Evolutionary conservation across 2,329 filamentous ascomycete species (phyloP).

Genomic region (Aspergillus sp.): DNA sequence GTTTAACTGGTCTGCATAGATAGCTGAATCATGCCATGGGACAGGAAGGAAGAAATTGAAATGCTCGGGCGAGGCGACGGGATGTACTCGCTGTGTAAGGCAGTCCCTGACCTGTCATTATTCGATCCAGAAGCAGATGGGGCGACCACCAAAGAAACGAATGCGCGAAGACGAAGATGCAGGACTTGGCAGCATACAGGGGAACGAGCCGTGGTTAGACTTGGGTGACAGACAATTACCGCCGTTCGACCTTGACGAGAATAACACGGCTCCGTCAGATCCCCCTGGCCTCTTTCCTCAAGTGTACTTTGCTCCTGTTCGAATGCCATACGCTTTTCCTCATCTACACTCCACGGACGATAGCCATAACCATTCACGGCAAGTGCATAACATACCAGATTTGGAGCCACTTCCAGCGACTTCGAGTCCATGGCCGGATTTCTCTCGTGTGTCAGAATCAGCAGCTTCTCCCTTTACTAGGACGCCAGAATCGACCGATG

Average conservation of each 20-base stretch:
- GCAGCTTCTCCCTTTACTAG: conserved; percentile 20
- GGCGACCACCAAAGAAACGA: conserved; percentile 38
- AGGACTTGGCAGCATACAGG: conserved; percentile 1
- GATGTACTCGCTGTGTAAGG: conserved; percentile 37
- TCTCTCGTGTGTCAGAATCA: conserved; percentile 28
- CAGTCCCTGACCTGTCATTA: conserved; percentile 38
- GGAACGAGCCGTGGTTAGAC: conserved; percentile 16
- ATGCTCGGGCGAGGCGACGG: conserved; percentile 39
- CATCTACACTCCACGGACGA: conserved; percentile 16
- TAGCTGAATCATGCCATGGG: not conserved
- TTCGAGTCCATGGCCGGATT: conserved; percentile 35
- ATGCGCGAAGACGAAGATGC: conserved; percentile 18
- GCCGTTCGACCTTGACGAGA: conserved; percentile 9
- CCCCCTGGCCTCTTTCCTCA: conserved; percentile 22
- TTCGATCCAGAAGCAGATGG: conserved; percentile 43
- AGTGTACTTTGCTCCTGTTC: conserved; percentile 13
- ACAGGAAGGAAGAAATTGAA: conserved; percentile 42
- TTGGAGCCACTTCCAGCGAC: conserved; percentile 21
- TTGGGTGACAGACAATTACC: conserved; percentile 13
- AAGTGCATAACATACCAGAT: conserved; percentile 14
- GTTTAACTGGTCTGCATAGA: not conserved
- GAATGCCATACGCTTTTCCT: conserved; percentile 8
- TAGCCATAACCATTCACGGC: conserved; percentile 19
- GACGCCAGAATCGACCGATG: conserved; percentile 14
- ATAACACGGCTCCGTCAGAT: conserved; percentile 11